phyloP scores from a whole-genome alignment of 495 filamentous ascomycete genomes.

The Jackrogersella multiformis region DNA sequence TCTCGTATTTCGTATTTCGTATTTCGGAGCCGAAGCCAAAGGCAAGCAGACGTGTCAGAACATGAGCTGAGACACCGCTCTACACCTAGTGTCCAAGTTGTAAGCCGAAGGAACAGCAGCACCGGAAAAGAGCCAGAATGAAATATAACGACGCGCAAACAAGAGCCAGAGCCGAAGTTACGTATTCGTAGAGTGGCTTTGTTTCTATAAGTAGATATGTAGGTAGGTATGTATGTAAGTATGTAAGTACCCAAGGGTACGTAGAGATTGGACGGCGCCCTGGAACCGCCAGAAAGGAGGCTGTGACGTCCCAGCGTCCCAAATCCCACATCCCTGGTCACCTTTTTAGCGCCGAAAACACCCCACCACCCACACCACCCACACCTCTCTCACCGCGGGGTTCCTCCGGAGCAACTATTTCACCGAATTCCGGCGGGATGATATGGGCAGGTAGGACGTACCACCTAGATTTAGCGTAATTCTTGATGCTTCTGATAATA shows the following conservation, averaged over 20 bases:
- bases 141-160: background rate
- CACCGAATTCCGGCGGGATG: constrained; percentile 44
- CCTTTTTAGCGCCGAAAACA: constrained; percentile 7
- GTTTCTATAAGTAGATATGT: constrained; percentile 10
- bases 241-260: too few species aligned
- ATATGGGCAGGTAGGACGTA: too few species aligned
- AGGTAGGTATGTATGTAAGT: background rate
- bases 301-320: constrained; percentile 29
- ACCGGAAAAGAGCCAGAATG: background rate
- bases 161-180: background rate
- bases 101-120: background rate
- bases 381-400: constrained; percentile 27
- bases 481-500: too few species aligned
- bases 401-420: constrained; percentile 37
- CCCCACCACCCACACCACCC: constrained; percentile 30
- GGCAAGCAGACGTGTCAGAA: background rate
- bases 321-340: background rate
- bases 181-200: constrained; percentile 15
- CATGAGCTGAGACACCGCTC: background rate
- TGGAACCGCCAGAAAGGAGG: constrained; percentile 36
- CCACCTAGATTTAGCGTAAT: too few species aligned
- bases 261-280: too few species aligned
- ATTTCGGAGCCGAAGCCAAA: background rate
- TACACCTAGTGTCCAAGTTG: background rate
- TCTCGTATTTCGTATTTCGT: background rate